Base-by-base conservation (phyloP, 2,329 filamentous ascomycete genomes). In the Botrytis sinoallii region DNA sequence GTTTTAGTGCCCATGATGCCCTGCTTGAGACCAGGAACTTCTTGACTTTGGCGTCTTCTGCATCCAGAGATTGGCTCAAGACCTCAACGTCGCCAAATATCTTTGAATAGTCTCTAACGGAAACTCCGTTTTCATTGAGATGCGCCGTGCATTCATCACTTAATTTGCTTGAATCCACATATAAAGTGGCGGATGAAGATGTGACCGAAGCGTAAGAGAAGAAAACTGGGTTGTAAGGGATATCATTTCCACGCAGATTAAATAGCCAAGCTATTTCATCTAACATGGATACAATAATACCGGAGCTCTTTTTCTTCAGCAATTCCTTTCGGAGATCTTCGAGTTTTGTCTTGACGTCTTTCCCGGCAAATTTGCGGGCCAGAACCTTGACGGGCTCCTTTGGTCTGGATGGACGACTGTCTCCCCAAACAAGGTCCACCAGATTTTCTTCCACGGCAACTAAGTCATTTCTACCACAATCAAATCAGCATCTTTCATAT, bases 241-340 rank as follows among this genome's bases (percentile, higher is more conserved):
- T 98, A 81, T 98, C 96, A 82, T 88, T 96, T 78, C 96, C 96
- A 78, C 96, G 91, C 67, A 99, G 85, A 83, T 99, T 99, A 85
- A 98, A 98, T n/a, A 99, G 87, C 96, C 96, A 99, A 18, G 96
- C 96, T 79, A 98, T 90, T 83, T 99, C 96, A 80, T 99, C 96
- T 61, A 99, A 89, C 91, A 97, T 95, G 9, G 95, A 98, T 64
- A 98, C 89, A 67, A 98, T 90, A 78, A 98, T 94, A 1, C 93
- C 95, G 29, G 91, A 88, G 9, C 91, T 92, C 81, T 96, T 96
- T 84, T 93, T 97, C 86, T 96, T 97, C 75, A 93, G 91, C 25
- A 99, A 85, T 78, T 98, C 95, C 81, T 95, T 95, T n/a, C 95
- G 90, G 73, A 99, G 84, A 64, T 97, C 94, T 38, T 89, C 86